Evolutionary conservation across 75 land plant species (phyloP), one percentile per base, ranked within the genome.

Genomic region (Pinus tabuliformis): DNA sequence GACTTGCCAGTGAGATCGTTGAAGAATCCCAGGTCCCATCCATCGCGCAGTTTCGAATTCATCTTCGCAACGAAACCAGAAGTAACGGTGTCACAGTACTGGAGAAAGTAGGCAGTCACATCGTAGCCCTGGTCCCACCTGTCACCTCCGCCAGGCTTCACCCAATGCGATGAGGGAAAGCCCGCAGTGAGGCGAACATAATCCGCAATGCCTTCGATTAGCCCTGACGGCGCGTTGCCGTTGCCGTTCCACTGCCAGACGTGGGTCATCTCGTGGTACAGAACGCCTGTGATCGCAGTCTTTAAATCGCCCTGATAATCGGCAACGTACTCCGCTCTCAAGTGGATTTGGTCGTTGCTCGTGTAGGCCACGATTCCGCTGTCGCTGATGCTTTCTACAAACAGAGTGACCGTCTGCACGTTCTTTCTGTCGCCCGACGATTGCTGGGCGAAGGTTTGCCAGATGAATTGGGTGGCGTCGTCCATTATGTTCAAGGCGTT

Each of bases 241-340:
- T 64, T 57, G 2, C 93, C 91, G 58, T 86, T 81, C 91, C 91
- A 91, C 80, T 91, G 93, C 90, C 88, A 88, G 9, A 91, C 79
- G 78, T 91, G 93, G 6, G 86, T 83, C 85, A 78, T 73, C 82
- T 91, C 93, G 77, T 91, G 93, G 74, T 84, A 82, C 18, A 91
- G 63, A 6, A 88, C 84, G 2, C 88, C 91, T 14, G 81, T 80
- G 63, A 86, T 11, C 75, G 84, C 93, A 18, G 26, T 63, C 75
- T 52, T 77, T 59, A 86, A 58, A 63, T 89, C 85, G 26, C 91
- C 89, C 20, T 56, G 6, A 64, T 81, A 88, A 22, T 73, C 68
- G 0, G 36, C 77, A 54, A 91, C 68, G 73, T 82, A 89, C 1
- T 57, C 54, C 0, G 78, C 84, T 60, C 83, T 84, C 15, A 84